A percentile compares a stretch with the other conserved stretches of the same genome.
Evolutionary conservation across 768 basidiomycete species (phyloP).

Genomic region (Pisolithus microcarpus): DNA sequence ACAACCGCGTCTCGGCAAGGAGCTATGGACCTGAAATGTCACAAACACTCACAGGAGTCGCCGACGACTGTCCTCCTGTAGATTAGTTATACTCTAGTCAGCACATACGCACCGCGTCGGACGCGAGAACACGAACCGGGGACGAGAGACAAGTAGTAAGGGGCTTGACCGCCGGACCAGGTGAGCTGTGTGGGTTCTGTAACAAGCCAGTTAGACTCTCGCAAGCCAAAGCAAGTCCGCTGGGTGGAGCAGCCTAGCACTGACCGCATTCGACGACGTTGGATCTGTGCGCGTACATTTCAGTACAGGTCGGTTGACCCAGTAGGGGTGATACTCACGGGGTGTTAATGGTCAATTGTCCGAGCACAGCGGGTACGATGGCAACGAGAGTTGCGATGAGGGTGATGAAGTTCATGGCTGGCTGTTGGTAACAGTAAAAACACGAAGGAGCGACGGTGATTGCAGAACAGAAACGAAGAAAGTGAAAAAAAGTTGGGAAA

Average conservation of each 20-base stretch:
- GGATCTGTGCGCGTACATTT: constrained; percentile 22
- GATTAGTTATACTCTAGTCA: background rate
- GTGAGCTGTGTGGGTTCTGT: constrained; percentile 53
- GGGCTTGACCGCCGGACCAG: constrained; percentile 46
- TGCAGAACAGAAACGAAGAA: too few relatives aligned
- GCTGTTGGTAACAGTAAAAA: background rate
- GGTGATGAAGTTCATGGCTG: constrained; percentile 34
- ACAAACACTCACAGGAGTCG: constrained; percentile 39
- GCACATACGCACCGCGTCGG: background rate
- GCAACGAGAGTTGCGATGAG: constrained; percentile 25
- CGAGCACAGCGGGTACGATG: constrained; percentile 31
- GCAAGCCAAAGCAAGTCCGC: too few relatives aligned
- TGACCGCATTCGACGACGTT: constrained; percentile 45
- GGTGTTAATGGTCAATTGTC: constrained; percentile 52
- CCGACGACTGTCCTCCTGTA: constrained; percentile 47
- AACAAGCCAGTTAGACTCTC: background rate
- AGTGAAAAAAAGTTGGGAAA: background rate
- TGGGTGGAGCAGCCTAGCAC: constrained; percentile 11
- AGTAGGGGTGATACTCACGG: constrained; percentile 41
- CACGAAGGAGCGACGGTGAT: constrained; percentile 10
- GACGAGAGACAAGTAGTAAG: constrained; percentile 54
- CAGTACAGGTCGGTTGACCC: constrained; percentile 3
- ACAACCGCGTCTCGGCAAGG: constrained; percentile 4
- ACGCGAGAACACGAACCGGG: constrained; percentile 41
- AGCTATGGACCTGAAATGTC: background rate